These are phyloP conservation scores for Metahyphopichia silvanorum DNA, from an alignment of 805 yeast species.

Conservation along the genomic window DNA sequence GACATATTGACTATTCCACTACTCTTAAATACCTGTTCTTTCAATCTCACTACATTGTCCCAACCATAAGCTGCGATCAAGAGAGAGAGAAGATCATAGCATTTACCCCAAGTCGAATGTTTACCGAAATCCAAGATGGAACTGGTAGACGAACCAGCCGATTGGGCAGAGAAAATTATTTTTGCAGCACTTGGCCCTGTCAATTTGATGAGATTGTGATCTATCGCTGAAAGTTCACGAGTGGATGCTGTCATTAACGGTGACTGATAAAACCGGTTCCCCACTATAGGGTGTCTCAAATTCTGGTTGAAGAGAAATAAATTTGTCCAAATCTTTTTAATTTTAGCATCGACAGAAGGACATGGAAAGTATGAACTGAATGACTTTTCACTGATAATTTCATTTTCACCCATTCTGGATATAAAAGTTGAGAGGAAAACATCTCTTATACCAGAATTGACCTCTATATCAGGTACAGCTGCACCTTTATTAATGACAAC, in stretches of 20 bases:
- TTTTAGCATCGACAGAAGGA: slow-evolving; percentile 12
- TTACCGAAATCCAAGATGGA: slow-evolving; percentile 31
- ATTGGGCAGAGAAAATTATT: slow-evolving; percentile 27
- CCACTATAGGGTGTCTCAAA: slow-evolving; percentile 32
- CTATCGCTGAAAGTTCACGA: slow-evolving; percentile 34
- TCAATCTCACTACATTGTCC: slow-evolving; percentile 65
- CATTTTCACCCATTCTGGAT: slow-evolving; percentile 14
- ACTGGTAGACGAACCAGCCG: slow-evolving; percentile 21
- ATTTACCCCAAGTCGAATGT: slow-evolving; percentile 40
- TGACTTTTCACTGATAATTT: slow-evolving; percentile 24
- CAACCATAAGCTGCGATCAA: slow-evolving; percentile 74
- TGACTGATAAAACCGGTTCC: slow-evolving; percentile 32
- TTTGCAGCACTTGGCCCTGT: slow-evolving; percentile 26
- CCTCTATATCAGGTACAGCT: slow-evolving; percentile 24
- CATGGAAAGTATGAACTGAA: slow-evolving; percentile 26
- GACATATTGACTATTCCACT: slow-evolving; percentile 12
- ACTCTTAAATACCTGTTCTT: slow-evolving; percentile 68
- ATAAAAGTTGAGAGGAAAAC: slow-evolving; percentile 18
- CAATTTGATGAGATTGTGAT: slow-evolving; percentile 22
- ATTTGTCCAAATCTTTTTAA: slow-evolving; percentile 31
- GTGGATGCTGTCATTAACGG: slow-evolving; percentile 32
- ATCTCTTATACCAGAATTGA: slow-evolving; percentile 23
- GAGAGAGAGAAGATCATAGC: slow-evolving; percentile 65
- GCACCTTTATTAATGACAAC: slow-evolving; percentile 48
- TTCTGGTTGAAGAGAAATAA: slow-evolving; percentile 25